Percentiles rank a stretch among this genome's conserved stretches.
phyloP scores from a whole-genome alignment of 805 yeast genomes.

The Monosporozyma solicola region DNA sequence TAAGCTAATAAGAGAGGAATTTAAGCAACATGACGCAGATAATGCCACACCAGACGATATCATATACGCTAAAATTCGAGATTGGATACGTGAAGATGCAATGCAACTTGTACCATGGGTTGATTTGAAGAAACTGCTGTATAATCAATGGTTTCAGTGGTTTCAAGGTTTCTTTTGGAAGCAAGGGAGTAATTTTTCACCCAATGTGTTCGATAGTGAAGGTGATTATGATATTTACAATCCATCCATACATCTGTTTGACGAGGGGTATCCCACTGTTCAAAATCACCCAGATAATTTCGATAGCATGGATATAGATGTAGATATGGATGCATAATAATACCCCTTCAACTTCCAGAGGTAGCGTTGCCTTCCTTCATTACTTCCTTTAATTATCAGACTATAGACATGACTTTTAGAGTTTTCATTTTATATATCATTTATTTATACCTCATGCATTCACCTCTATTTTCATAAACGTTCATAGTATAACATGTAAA shows the following conservation, averaged over 20 bases:
- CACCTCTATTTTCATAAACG: background rate
- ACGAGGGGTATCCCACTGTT: background rate
- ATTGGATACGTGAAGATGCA: slow-evolving; percentile 18
- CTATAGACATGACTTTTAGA: background rate
- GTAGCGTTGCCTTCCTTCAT: background rate
- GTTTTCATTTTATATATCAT: background rate
- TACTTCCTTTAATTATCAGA: background rate
- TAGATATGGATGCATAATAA: slow-evolving; percentile 8
- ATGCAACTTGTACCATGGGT: slow-evolving; percentile 26
- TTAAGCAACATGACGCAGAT: background rate
- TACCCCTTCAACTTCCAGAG: background rate
- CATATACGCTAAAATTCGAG: slow-evolving; percentile 19
- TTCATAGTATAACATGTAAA: slow-evolving; percentile 79
- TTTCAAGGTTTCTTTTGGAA: slow-evolving; percentile 1
- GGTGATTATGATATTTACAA: slow-evolving; percentile 10
- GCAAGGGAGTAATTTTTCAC: slow-evolving; percentile 3
- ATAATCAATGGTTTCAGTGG: slow-evolving; percentile 28
- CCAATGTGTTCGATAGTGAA: slow-evolving; percentile 3
- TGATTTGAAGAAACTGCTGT: slow-evolving; percentile 14
- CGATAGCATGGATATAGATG: slow-evolving; percentile 9
- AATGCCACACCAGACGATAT: slow-evolving; percentile 4
- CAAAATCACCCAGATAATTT: background rate
- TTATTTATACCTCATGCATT: background rate
- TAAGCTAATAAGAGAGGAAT: background rate
- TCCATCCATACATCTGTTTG: background rate